A percentile compares a stretch with the other conserved stretches of the same genome.
Evolutionary conservation across 208 protist genomes (phyloP).

Genomic region (Crithidia fasciculata): DNA sequence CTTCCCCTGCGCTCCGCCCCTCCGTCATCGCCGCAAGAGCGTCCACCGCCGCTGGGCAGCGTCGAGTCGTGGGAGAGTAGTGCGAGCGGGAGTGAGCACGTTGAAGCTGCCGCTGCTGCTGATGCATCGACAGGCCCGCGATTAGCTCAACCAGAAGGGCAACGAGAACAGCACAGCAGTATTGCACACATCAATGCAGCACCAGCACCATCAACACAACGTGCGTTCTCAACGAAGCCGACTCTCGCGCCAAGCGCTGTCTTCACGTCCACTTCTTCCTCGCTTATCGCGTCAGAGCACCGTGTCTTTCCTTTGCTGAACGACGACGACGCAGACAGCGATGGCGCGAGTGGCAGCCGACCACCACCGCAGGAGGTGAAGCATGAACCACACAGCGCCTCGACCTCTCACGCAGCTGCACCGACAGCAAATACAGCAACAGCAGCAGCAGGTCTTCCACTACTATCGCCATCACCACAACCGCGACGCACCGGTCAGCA

Average conservation of each 20-base stretch:
- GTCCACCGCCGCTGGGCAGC: not conserved
- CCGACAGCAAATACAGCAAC: not conserved
- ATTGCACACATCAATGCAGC: not conserved
- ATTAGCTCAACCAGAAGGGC: too few relatives aligned
- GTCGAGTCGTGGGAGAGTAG: constrained; percentile 27
- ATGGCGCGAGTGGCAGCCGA: not conserved
- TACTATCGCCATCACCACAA: not conserved
- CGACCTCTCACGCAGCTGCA: not conserved
- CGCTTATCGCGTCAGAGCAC: constrained; percentile 16
- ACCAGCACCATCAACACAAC: not conserved
- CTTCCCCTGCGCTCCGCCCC: constrained; percentile 5
- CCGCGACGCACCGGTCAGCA: constrained; percentile 17
- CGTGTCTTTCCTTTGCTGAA: not conserved
- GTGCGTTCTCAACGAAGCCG: not conserved
- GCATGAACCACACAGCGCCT: not conserved
- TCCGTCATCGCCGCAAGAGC: not conserved
- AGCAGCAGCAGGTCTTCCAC: not conserved
- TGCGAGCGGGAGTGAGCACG: not conserved
- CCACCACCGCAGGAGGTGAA: not conserved
- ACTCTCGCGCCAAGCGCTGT: not conserved
- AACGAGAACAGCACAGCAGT: not conserved
- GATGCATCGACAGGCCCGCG: not conserved
- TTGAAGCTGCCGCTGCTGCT: not conserved
- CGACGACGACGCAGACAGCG: not conserved
- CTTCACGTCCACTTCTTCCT: constrained; percentile 6